These are phyloP conservation scores for Hepatocystis sp. DNA, from an alignment of 169 alveolate genomes.

Conservation along the genomic window DNA sequence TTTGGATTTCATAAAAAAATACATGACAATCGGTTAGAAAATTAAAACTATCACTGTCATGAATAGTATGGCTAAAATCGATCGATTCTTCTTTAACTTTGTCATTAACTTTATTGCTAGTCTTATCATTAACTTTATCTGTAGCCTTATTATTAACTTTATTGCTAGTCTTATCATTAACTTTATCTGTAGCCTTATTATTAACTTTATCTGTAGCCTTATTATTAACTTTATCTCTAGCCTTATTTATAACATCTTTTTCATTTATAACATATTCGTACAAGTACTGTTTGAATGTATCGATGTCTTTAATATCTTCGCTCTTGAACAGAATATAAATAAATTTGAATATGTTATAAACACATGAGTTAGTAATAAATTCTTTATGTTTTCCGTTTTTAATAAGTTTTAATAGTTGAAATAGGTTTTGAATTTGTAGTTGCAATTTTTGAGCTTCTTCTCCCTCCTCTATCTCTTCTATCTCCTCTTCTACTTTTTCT, in stretches of 20 bases:
- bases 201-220: not conserved
- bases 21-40: slow-evolving; percentile 6
- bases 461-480: too few relatives aligned
- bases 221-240: not conserved
- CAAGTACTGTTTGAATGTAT: slow-evolving; percentile 21
- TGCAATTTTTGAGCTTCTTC: too few relatives aligned
- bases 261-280: slow-evolving; percentile 10
- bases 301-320: not conserved
- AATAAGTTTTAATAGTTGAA: slow-evolving; percentile 19
- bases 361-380: slow-evolving; percentile 37
- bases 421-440: slow-evolving; percentile 4
- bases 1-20: slow-evolving; percentile 34
- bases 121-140: too few relatives aligned
- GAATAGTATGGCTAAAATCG: too few relatives aligned
- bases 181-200: too few relatives aligned
- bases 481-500: too few relatives aligned
- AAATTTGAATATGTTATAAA: slow-evolving; percentile 30
- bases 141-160: too few relatives aligned
- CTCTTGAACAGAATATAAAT: slow-evolving; percentile 10
- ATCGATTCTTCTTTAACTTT: too few relatives aligned
- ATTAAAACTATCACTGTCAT: not conserved
- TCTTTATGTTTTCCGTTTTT: slow-evolving; percentile 29
- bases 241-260: slow-evolving; percentile 5
- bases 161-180: too few relatives aligned
- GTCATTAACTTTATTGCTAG: too few relatives aligned